These are phyloP conservation scores for Xylaria sp. DNA, from an alignment of 2,329 filamentous ascomycete genomes.

Conservation along the genomic window DNA sequence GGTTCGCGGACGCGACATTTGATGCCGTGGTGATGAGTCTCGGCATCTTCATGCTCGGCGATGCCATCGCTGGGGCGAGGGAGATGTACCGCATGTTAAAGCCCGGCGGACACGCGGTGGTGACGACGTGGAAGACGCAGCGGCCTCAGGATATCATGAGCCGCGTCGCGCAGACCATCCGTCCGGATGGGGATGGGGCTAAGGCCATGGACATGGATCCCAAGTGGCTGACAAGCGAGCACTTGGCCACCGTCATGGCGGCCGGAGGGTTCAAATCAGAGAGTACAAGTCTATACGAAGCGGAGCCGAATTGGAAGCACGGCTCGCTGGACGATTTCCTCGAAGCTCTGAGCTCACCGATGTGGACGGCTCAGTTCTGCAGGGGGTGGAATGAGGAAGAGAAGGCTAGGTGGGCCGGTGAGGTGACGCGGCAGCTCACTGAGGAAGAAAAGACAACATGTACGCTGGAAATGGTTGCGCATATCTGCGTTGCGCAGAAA, in stretches of 20 bases:
- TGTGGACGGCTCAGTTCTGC: slow-evolving; percentile 32
- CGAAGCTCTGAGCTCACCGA: slow-evolving; percentile 28
- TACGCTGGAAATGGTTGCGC: slow-evolving; percentile 32
- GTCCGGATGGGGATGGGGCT: slow-evolving; percentile 14
- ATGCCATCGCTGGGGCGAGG: slow-evolving; percentile 26
- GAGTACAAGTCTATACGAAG: slow-evolving; percentile 19
- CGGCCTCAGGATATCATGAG: slow-evolving; percentile 24
- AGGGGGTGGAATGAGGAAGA: slow-evolving; percentile 33
- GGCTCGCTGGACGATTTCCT: slow-evolving; percentile 24
- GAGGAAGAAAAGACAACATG: slow-evolving; percentile 29
- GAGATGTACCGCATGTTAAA: slow-evolving; percentile 37
- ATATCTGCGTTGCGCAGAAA: slow-evolving; percentile 33
- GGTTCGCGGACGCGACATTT: slow-evolving; percentile 29
- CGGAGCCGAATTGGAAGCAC: slow-evolving; percentile 27
- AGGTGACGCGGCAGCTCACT: slow-evolving; percentile 32
- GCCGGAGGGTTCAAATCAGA: slow-evolving; percentile 29
- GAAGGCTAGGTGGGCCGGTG: slow-evolving; percentile 29
- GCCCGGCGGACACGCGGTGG: slow-evolving; percentile 28
- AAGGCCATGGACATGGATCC: slow-evolving; percentile 28
- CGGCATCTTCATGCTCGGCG: slow-evolving; percentile 30
- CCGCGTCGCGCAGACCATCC: slow-evolving; percentile 22
- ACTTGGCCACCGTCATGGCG: slow-evolving; percentile 28
- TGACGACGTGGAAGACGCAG: slow-evolving; percentile 36
- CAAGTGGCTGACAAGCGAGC: slow-evolving; percentile 34
- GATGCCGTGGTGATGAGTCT: slow-evolving; percentile 35